phyloP scores from a whole-genome alignment of 192 early-diverging fungal genomes.

The Backusella australiensis region DNA sequence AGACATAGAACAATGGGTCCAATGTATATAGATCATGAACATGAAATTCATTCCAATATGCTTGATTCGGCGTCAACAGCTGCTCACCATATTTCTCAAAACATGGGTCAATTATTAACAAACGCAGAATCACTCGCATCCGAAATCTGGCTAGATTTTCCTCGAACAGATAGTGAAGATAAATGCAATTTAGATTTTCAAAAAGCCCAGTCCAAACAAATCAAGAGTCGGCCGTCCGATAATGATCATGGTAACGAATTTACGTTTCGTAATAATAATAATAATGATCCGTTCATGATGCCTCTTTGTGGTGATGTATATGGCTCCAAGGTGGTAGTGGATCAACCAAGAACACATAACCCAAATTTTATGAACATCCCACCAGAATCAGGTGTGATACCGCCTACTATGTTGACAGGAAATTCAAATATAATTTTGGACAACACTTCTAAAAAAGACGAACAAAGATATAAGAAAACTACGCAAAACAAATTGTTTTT shows the following conservation, averaged over 20 bases:
- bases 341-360: neutral
- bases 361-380: neutral
- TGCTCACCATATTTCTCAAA: constrained; percentile 12
- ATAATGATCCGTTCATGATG: neutral
- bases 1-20: neutral
- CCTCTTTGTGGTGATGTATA: neutral
- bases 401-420: neutral
- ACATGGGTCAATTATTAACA: constrained; percentile 14
- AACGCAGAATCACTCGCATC: constrained; percentile 15
- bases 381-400: neutral
- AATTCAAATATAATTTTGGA: neutral
- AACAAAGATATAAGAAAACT: neutral
- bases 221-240: neutral
- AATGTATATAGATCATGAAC: neutral
- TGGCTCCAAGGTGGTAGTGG: neutral
- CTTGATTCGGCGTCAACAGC: constrained; percentile 6
- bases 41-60: neutral
- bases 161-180: neutral
- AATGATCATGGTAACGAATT: neutral
- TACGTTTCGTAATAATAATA: neutral
- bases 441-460: neutral
- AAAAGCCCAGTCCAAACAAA: neutral
- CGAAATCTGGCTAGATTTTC: constrained; percentile 11
- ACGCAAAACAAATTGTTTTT: neutral
- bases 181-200: neutral